Percentiles rank a stretch among this genome's conserved stretches.
These are phyloP conservation scores for Pyricularia pennisetigena DNA, from an alignment of 2,329 filamentous ascomycete genomes.

Conservation along the genomic window DNA sequence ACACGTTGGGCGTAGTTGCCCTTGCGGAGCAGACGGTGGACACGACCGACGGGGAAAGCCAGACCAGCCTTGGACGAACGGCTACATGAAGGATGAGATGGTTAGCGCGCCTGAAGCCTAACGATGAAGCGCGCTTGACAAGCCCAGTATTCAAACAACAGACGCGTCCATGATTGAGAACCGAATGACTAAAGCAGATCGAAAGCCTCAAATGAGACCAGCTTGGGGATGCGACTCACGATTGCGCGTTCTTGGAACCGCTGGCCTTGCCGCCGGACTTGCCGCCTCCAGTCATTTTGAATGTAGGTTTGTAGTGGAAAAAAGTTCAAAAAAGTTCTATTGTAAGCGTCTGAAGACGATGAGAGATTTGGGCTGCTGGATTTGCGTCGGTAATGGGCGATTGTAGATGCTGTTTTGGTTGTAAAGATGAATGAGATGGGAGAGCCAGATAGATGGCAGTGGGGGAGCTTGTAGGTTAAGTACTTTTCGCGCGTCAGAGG, in stretches of 20 bases:
- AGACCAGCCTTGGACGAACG: slow-evolving; percentile 99
- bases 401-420: slow-evolving; percentile 15
- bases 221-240: slow-evolving; percentile 53
- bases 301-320: slow-evolving; percentile 27
- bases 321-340: slow-evolving; percentile 11
- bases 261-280: slow-evolving; percentile 99
- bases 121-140: not conserved
- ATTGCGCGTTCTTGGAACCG: slow-evolving; percentile 98
- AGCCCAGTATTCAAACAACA: slow-evolving; percentile 4
- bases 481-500: slow-evolving; percentile 39
- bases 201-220: not conserved
- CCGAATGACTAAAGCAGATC: not conserved
- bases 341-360: not conserved
- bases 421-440: slow-evolving; percentile 19
- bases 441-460: slow-evolving; percentile 22
- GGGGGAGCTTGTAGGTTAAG: slow-evolving; percentile 41
- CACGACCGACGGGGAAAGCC: slow-evolving; percentile 97
- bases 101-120: slow-evolving; percentile 26
- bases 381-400: slow-evolving; percentile 18
- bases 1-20: slow-evolving; percentile 99
- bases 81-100: slow-evolving; percentile 34
- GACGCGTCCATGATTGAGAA: not conserved
- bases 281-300: slow-evolving; percentile 99
- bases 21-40: slow-evolving; percentile 97
- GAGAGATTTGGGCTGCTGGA: slow-evolving; percentile 14